A percentile compares a stretch with the other conserved stretches of the same genome.
These are phyloP conservation scores for Thalassiosira gravida DNA, from an alignment of 352 stramenopile genomes.

Conservation along the genomic window DNA sequence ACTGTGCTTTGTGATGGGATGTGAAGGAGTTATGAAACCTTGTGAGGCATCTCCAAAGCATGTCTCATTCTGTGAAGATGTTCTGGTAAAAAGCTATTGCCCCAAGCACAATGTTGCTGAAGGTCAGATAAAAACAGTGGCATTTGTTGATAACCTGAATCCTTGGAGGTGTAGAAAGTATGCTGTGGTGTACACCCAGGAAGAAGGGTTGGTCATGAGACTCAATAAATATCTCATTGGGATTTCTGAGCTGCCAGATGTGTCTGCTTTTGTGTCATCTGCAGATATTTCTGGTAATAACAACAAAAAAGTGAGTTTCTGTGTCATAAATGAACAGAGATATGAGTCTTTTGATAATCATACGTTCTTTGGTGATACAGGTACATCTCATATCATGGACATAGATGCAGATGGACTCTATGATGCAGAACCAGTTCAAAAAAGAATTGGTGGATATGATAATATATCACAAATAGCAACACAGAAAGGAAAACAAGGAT, in stretches of 20 bases:
- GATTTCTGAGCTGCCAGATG: background rate
- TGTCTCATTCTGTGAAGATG: background rate
- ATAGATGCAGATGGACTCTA: background rate
- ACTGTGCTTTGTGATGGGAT: background rate
- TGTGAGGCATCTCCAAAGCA: background rate
- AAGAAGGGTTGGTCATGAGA: background rate
- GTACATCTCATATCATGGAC: background rate
- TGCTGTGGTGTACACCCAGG: background rate
- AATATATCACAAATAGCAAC: background rate
- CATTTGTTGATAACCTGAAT: background rate
- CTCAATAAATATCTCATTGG: background rate
- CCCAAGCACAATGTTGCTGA: background rate
- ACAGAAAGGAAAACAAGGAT: background rate
- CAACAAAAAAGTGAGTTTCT: background rate
- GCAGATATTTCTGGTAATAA: background rate
- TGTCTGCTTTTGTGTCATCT: background rate
- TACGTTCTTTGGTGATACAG: background rate
- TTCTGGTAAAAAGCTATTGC: background rate
- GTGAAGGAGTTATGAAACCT: background rate
- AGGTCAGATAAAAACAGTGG: background rate
- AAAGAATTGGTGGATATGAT: background rate
- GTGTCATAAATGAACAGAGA: background rate
- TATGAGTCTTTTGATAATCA: background rate
- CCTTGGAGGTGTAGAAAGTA: background rate
- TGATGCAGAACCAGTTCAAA: background rate